Percentiles rank a stretch among this genome's conserved stretches.
Evolutionary conservation across 768 basidiomycete genomes (phyloP).

Genomic region (Gautieria morchelliformis): DNA sequence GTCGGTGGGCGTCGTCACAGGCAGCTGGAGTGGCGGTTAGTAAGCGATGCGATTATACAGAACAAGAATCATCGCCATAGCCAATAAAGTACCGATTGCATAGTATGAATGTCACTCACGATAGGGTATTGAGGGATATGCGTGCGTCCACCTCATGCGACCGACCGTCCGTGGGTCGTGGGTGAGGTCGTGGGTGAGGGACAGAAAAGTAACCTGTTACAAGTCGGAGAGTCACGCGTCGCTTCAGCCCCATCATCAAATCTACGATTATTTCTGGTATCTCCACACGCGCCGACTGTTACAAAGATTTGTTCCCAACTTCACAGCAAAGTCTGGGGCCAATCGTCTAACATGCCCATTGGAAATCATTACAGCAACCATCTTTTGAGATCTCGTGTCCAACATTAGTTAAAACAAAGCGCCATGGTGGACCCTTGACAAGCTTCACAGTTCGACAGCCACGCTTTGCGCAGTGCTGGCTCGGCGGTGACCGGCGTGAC

Average conservation of each 20-base stretch:
- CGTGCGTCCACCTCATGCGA: constrained; percentile 5
- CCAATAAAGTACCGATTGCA: not conserved
- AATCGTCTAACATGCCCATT: not conserved
- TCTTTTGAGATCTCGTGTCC: constrained; percentile 3
- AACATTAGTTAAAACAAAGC: not conserved
- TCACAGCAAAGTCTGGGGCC: not conserved
- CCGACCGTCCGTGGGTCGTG: constrained; percentile 8
- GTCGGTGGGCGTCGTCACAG: constrained; percentile 5
- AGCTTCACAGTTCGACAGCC: too few species aligned
- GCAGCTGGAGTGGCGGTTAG: constrained; percentile 7
- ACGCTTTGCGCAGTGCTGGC: too few species aligned
- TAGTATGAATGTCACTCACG: not conserved
- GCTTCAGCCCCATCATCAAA: constrained; percentile 1
- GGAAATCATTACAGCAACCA: constrained; percentile 17
- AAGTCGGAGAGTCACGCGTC: not conserved
- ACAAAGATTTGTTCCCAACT: not conserved
- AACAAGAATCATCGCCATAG: not conserved
- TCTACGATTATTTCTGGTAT: not conserved
- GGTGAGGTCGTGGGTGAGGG: too few species aligned
- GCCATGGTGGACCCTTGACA: too few species aligned
- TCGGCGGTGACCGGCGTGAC: not conserved
- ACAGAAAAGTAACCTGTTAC: not conserved
- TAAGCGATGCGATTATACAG: constrained; percentile 1
- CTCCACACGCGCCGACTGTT: not conserved
- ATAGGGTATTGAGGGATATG: constrained; percentile 2